Evolutionary conservation across 208 protist genomes (phyloP).

Genomic region (Leishmania tropica): DNA sequence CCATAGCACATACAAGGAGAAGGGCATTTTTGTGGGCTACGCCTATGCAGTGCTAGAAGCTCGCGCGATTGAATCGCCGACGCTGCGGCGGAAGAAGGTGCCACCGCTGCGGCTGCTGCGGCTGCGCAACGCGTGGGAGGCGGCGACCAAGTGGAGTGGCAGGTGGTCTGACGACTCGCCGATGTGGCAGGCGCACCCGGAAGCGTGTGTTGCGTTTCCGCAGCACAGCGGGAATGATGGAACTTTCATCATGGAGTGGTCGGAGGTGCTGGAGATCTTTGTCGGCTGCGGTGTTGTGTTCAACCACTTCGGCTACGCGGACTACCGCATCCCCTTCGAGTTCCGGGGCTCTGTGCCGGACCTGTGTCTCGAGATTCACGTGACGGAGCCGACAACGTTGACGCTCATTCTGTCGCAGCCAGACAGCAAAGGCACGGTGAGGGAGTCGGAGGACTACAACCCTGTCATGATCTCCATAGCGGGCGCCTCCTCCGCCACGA

Average conservation of each 20-base stretch:
- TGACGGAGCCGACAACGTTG: conserved; percentile 44
- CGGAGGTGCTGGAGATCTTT: conserved; percentile 71
- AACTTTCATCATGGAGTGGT: conserved; percentile 80
- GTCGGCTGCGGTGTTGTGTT: conserved; percentile 79
- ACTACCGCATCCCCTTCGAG: conserved; percentile 76
- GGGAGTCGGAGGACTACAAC: conserved; percentile 41
- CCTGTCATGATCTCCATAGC: conserved; percentile 84
- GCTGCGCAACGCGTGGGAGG: conserved; percentile 71
- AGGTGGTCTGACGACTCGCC: conserved; percentile 56
- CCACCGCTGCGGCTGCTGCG: conserved; percentile 51
- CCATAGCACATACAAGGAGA: conserved; percentile 43
- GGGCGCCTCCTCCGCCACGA: conserved; percentile 13
- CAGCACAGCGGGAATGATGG: conserved; percentile 48
- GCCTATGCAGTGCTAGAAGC: conserved; percentile 69
- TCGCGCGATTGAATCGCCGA: conserved; percentile 45
- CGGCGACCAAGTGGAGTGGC: conserved; percentile 41
- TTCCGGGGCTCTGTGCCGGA: conserved; percentile 73
- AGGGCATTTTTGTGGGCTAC: conserved; percentile 57
- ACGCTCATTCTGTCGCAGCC: conserved; percentile 78
- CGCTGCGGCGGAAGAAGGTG: conserved; percentile 4
- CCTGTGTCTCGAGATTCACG: conserved; percentile 67
- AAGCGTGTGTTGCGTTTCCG: conserved; percentile 41
- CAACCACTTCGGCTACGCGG: conserved; percentile 56
- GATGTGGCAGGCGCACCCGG: conserved; percentile 67
- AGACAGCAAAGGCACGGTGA: conserved; percentile 67